phyloP scores from a whole-genome alignment of 2,329 filamentous ascomycete species.

The Colletotrichum salicis region DNA sequence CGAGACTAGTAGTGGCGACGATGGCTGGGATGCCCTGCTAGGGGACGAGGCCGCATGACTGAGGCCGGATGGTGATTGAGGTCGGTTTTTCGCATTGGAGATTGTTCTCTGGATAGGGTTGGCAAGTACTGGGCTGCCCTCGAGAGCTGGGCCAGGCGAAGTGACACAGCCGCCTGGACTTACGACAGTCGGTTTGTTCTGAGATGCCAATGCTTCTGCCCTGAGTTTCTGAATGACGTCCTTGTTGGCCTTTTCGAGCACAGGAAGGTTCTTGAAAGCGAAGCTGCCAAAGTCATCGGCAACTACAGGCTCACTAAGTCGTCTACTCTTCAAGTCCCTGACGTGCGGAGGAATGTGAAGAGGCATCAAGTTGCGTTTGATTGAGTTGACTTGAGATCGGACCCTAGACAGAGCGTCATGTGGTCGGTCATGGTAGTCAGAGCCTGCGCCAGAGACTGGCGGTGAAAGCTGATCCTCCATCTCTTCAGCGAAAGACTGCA shows the following conservation, averaged over 20 bases:
- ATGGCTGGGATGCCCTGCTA: constrained; percentile 78
- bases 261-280: constrained; percentile 95
- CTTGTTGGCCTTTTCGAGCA: constrained; percentile 97
- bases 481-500: constrained; percentile 93
- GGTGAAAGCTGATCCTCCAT: constrained; percentile 89
- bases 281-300: constrained; percentile 97
- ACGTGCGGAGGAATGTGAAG: constrained; percentile 97
- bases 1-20: constrained; percentile 85
- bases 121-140: constrained; percentile 85
- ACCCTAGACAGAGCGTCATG: constrained; percentile 95
- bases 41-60: constrained; percentile 88
- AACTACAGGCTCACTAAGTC: constrained; percentile 88
- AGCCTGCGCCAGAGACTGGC: constrained; percentile 73
- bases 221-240: constrained; percentile 97
- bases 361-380: constrained; percentile 93
- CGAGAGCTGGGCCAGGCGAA: constrained; percentile 76
- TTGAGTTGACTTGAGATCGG: constrained; percentile 84
- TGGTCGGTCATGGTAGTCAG: constrained; percentile 86
- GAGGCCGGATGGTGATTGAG: constrained; percentile 85
- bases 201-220: constrained; percentile 83
- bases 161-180: constrained; percentile 57
- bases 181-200: constrained; percentile 62
- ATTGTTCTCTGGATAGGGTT: constrained; percentile 84
- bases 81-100: constrained; percentile 86
- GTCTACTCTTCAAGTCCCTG: constrained; percentile 85